Conservation (phyloP, 106 monocot genomes). For the Ottelia alismoides region DNA sequence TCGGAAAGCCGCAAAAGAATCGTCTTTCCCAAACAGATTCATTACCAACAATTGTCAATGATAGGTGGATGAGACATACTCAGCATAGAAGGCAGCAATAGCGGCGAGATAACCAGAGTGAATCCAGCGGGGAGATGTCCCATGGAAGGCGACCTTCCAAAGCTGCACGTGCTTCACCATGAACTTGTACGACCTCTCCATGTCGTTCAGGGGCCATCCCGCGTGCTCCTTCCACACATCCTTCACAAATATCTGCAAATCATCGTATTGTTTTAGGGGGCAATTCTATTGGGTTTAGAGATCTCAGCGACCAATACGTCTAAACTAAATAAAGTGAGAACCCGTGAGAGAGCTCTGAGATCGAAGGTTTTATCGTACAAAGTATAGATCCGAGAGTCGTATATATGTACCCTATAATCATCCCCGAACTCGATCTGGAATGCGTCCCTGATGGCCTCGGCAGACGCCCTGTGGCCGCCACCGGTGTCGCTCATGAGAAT, state of each 20-base stretch:
- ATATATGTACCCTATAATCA: slow-evolving; percentile 18
- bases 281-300: too few relatives aligned
- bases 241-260: slow-evolving; percentile 73
- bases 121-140: slow-evolving; percentile 85
- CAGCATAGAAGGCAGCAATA: slow-evolving; percentile 81
- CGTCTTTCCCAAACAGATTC: too few relatives aligned
- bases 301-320: too few relatives aligned
- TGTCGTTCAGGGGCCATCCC: slow-evolving; percentile 86
- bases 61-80: slow-evolving; percentile 37
- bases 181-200: slow-evolving; percentile 98
- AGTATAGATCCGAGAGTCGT: too few relatives aligned
- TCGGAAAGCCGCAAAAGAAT: too few relatives aligned
- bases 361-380: too few relatives aligned
- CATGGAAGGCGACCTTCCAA: slow-evolving; percentile 92
- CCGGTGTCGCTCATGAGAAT: slow-evolving; percentile 48
- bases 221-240: slow-evolving; percentile 75
- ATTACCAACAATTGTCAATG: too few relatives aligned
- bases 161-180: slow-evolving; percentile 91
- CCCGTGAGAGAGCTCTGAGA: too few relatives aligned
- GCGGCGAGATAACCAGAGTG: slow-evolving; percentile 70
- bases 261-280: too few relatives aligned
- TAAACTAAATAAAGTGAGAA: too few relatives aligned
- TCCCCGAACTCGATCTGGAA: slow-evolving; percentile 30
- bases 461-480: slow-evolving; percentile 33
- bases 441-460: slow-evolving; percentile 38